Evolutionary conservation across 495 filamentous ascomycete genomes (phyloP).

Genomic region (Haplographium delicatum): DNA sequence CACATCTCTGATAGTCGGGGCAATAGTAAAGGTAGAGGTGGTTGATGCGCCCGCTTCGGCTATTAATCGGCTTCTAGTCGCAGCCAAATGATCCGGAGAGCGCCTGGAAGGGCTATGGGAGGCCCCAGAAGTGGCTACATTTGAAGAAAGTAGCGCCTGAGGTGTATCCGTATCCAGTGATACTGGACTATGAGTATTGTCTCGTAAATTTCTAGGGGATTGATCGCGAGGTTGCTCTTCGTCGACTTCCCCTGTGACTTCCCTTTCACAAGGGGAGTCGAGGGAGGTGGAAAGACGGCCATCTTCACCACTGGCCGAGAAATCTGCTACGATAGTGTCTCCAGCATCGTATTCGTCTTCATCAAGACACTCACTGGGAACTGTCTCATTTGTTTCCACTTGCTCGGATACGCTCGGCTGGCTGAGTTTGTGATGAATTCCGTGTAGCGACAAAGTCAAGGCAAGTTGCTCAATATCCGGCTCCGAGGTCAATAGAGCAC

Average conservation of each 20-base stretch:
- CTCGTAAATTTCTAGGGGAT: not conserved
- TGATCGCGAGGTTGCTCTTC: not conserved
- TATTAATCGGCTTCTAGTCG: not conserved
- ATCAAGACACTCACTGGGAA: not conserved
- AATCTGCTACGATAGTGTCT: not conserved
- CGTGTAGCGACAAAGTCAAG: conserved; percentile 1
- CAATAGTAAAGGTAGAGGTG: not conserved
- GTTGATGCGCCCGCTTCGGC: not conserved
- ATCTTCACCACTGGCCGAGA: not conserved
- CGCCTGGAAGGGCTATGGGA: not conserved
- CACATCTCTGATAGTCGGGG: not conserved
- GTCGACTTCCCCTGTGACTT: not conserved
- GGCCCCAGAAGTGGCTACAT: not conserved
- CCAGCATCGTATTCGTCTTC: not conserved
- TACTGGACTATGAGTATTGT: not conserved
- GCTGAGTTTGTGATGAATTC: conserved; percentile 2
- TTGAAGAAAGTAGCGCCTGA: not conserved
- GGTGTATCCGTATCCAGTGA: not conserved
- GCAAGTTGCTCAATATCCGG: conserved; percentile 2
- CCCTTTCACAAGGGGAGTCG: not conserved
- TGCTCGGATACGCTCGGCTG: not conserved
- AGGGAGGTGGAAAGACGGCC: not conserved
- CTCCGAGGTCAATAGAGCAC: conserved; percentile 2
- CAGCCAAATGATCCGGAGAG: not conserved
- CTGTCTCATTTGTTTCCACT: not conserved